Conservation (phyloP, 139 green algal species). For the Closterium sp. region DNA sequence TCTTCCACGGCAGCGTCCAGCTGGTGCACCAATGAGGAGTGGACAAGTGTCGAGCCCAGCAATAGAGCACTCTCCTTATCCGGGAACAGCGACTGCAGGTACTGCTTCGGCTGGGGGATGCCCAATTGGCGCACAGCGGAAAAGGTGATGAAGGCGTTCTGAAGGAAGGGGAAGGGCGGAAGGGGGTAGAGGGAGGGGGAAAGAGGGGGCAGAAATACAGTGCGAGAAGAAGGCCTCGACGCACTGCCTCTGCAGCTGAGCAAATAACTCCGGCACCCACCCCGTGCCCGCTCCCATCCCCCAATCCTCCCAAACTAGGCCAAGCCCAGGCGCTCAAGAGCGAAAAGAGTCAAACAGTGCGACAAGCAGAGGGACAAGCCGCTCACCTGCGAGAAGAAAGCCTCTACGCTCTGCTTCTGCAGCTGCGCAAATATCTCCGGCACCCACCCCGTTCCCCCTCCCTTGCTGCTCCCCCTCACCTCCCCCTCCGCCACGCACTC, state of each 20-base stretch:
- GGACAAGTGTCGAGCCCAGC: slow-evolving; percentile 67
- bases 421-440: slow-evolving; percentile 63
- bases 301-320: neutral
- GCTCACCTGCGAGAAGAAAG: slow-evolving; percentile 67
- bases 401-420: slow-evolving; percentile 65
- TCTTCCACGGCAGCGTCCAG: slow-evolving; percentile 68
- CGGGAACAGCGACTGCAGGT: slow-evolving; percentile 58
- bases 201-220: neutral
- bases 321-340: too few species aligned
- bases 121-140: slow-evolving; percentile 21
- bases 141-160: slow-evolving; percentile 34
- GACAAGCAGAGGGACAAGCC: too few species aligned
- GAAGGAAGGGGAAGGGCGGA: too few species aligned
- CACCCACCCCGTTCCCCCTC: slow-evolving; percentile 68
- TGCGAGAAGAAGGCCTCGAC: slow-evolving; percentile 71
- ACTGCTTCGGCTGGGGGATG: slow-evolving; percentile 22
- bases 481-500: slow-evolving; percentile 50
- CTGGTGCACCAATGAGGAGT: slow-evolving; percentile 59
- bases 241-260: slow-evolving; percentile 63
- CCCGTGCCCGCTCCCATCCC: slow-evolving; percentile 53
- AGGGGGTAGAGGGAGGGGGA: too few species aligned
- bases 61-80: slow-evolving; percentile 54
- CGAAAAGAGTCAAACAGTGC: too few species aligned
- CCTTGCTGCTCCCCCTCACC: slow-evolving; percentile 65
- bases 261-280: slow-evolving; percentile 72